These are phyloP conservation scores for Deinandra increscens DNA, from an alignment of 129 eudicot genomes.

Conservation along the genomic window DNA sequence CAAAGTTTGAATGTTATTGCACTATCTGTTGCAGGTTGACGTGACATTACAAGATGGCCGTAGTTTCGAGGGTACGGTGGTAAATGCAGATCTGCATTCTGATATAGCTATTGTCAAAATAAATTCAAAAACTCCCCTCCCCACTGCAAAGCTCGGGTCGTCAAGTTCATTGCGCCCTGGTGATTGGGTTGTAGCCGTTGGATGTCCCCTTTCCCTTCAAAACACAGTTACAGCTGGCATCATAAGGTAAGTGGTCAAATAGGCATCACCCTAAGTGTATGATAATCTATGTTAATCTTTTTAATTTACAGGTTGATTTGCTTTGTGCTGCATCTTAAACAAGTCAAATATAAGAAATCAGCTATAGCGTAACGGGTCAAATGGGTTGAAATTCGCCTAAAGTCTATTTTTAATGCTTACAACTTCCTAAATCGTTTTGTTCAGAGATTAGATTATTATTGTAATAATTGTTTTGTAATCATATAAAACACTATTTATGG, in stretches of 20 bases:
- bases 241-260: slow-evolving; percentile 53
- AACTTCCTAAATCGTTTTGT: neutral
- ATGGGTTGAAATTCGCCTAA: neutral
- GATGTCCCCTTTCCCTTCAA: slow-evolving; percentile 93
- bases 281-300: slow-evolving; percentile 3
- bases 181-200: slow-evolving; percentile 92
- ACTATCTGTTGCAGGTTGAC: slow-evolving; percentile 57
- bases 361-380: neutral
- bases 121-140: slow-evolving; percentile 80
- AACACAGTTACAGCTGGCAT: slow-evolving; percentile 91
- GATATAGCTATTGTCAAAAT: slow-evolving; percentile 91
- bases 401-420: neutral
- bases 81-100: slow-evolving; percentile 88
- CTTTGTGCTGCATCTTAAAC: neutral
- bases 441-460: neutral
- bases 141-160: slow-evolving; percentile 79
- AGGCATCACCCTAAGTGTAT: neutral
- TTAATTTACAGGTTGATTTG: neutral
- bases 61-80: slow-evolving; percentile 84
- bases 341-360: neutral
- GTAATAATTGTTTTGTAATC: neutral
- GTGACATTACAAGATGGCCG: slow-evolving; percentile 97
- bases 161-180: slow-evolving; percentile 90
- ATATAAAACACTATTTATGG: neutral
- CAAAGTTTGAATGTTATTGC: neutral